Conservation (phyloP, 192 early-diverging fungal species). For the Mortierella antarctica region DNA sequence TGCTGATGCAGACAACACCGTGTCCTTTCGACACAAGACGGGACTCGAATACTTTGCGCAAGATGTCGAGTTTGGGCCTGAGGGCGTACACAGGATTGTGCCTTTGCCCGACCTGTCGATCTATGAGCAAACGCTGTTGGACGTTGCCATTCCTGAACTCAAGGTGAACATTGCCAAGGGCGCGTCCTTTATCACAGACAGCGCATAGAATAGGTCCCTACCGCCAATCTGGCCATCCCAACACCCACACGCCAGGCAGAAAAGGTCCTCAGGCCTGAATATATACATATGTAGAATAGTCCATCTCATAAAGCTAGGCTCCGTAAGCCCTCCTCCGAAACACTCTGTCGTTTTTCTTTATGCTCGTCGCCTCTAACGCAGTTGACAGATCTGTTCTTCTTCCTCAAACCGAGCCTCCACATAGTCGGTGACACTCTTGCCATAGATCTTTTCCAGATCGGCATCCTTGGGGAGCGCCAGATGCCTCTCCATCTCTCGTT, state of each 20-base stretch:
- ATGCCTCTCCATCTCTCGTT: constrained; percentile 77
- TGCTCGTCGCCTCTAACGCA: neutral
- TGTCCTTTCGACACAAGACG: constrained; percentile 14
- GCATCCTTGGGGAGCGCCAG: constrained; percentile 55
- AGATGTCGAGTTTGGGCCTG: constrained; percentile 80
- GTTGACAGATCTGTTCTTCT: constrained; percentile 46
- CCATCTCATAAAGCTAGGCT: too few species aligned
- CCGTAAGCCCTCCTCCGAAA: too few species aligned
- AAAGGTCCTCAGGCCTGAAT: too few species aligned
- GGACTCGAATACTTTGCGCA: constrained; percentile 82
- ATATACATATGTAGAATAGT: too few species aligned
- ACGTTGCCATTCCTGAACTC: constrained; percentile 89
- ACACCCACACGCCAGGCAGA: too few species aligned
- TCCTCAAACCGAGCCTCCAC: constrained; percentile 62
- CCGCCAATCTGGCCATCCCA: too few species aligned
- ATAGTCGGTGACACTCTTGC: constrained; percentile 60
- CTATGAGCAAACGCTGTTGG: constrained; percentile 89
- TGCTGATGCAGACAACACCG: constrained; percentile 56
- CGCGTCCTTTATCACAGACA: constrained; percentile 29
- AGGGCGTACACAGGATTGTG: constrained; percentile 91
- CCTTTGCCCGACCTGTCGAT: constrained; percentile 78
- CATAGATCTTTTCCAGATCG: constrained; percentile 63
- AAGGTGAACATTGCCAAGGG: constrained; percentile 96
- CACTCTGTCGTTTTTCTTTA: neutral
- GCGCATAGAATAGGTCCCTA: neutral